These are phyloP conservation scores for Ballota nigra DNA, from an alignment of 257 asterid species.

Conservation along the genomic window DNA sequence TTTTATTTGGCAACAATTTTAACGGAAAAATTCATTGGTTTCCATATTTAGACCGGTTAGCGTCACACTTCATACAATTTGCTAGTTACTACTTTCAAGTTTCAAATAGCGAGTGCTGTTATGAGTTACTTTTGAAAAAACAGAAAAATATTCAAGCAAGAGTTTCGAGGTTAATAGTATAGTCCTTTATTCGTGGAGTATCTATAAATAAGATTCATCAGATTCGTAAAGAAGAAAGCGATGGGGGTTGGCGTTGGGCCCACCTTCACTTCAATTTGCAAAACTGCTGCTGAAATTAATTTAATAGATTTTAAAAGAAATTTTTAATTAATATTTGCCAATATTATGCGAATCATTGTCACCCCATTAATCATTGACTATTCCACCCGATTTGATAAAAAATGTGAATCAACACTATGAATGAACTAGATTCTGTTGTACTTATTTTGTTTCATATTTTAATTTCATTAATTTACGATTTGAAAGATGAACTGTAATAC, in stretches of 20 bases:
- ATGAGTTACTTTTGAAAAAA: too few relatives aligned
- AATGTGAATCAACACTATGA: conserved; percentile 18
- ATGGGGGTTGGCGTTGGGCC: neutral
- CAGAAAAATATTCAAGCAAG: too few relatives aligned
- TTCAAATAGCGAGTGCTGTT: too few relatives aligned
- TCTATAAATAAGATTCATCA: neutral
- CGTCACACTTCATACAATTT: too few relatives aligned
- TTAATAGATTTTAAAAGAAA: too few relatives aligned
- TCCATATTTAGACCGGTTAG: too few relatives aligned
- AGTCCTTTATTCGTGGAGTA: neutral
- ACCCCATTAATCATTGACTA: neutral
- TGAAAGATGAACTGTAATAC: neutral
- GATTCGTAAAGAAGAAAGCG: neutral
- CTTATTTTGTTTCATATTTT: neutral
- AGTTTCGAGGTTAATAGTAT: too few relatives aligned
- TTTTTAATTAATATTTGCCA: neutral
- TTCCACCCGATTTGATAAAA: neutral
- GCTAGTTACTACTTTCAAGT: too few relatives aligned
- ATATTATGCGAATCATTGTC: conserved; percentile 27
- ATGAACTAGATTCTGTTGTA: neutral
- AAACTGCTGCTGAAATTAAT: too few relatives aligned
- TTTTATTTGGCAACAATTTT: too few relatives aligned
- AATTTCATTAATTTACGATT: neutral
- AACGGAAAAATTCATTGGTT: too few relatives aligned
- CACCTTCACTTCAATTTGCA: neutral